phyloP scores from a whole-genome alignment of 2,329 filamentous ascomycete genomes.

The Xylaria polymorpha region DNA sequence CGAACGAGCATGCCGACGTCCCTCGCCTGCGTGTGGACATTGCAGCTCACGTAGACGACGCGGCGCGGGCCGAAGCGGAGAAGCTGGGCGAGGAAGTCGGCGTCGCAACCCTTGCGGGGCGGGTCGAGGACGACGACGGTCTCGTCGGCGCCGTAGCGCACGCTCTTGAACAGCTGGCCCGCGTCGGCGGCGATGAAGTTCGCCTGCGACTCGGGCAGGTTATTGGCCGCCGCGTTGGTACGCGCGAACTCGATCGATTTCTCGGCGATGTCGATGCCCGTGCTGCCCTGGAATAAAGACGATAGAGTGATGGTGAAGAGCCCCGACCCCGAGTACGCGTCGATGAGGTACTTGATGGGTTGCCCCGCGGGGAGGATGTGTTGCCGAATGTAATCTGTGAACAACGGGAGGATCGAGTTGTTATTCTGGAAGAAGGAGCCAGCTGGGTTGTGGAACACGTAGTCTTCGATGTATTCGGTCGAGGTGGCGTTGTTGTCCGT shows the following conservation, averaged over 20 bases:
- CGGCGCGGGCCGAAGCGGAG: constrained; percentile 80
- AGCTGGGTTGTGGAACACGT: constrained; percentile 89
- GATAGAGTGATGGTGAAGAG: constrained; percentile 97
- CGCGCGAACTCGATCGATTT: constrained; percentile 82
- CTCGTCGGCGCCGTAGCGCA: constrained; percentile 79
- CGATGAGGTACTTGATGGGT: constrained; percentile 79
- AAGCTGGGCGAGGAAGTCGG: constrained; percentile 83
- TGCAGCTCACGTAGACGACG: constrained; percentile 95
- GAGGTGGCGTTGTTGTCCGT: constrained; percentile 85
- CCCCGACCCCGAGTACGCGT: constrained; percentile 96
- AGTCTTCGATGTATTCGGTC: constrained; percentile 88
- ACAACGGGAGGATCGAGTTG: constrained; percentile 91
- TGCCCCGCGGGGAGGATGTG: constrained; percentile 70
- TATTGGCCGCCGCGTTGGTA: constrained; percentile 82
- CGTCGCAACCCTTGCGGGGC: constrained; percentile 94
- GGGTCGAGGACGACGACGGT: constrained; percentile 96
- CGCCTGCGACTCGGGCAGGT: constrained; percentile 73
- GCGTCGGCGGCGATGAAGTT: constrained; percentile 93
- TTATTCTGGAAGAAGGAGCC: constrained; percentile 99
- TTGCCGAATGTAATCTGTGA: constrained; percentile 87
- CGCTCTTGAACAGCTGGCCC: constrained; percentile 79
- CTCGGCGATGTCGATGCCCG: constrained; percentile 89
- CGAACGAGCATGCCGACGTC: constrained; percentile 90
- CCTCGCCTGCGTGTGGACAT: constrained; percentile 95
- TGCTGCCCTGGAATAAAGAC: constrained; percentile 81